Evolutionary conservation across 257 asterid species (phyloP).

Genomic region (Fraxinus excelsior): DNA sequence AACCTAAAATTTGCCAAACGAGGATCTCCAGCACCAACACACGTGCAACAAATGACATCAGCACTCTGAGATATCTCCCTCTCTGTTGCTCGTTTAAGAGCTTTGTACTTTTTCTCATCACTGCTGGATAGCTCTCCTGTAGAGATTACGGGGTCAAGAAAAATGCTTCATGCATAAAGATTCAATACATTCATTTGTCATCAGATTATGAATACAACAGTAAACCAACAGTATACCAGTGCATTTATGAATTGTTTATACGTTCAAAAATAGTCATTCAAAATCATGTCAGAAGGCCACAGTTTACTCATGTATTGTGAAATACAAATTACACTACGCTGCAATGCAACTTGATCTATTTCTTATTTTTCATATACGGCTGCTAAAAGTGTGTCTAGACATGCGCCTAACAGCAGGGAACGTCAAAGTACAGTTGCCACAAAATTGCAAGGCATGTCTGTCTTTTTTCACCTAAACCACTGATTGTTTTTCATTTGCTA

Average conservation of each 20-base stretch:
- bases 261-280: constrained; percentile 1
- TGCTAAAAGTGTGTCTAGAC: not conserved
- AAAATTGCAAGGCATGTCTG: not conserved
- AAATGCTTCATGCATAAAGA: constrained; percentile 3
- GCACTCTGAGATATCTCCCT: constrained; percentile 99
- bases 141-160: constrained; percentile 17
- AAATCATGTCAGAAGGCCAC: constrained; percentile 2
- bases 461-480: not conserved
- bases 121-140: constrained; percentile 97
- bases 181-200: constrained; percentile 14
- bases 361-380: not conserved
- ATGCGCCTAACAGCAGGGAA: not conserved
- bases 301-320: not conserved
- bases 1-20: constrained; percentile 91
- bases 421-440: not conserved
- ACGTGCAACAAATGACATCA: constrained; percentile 98
- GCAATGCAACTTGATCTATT: constrained; percentile 2
- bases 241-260: not conserved
- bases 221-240: not conserved
- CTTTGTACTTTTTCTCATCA: constrained; percentile 92
- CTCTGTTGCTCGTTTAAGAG: constrained; percentile 93
- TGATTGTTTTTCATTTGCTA: not conserved
- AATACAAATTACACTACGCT: not conserved
- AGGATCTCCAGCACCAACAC: constrained; percentile 99
- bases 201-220: not conserved